Evolutionary conservation across 441 rosid genomes (phyloP), one percentile per base, ranked within the genome.

Genomic region (Erodium moschatum): DNA sequence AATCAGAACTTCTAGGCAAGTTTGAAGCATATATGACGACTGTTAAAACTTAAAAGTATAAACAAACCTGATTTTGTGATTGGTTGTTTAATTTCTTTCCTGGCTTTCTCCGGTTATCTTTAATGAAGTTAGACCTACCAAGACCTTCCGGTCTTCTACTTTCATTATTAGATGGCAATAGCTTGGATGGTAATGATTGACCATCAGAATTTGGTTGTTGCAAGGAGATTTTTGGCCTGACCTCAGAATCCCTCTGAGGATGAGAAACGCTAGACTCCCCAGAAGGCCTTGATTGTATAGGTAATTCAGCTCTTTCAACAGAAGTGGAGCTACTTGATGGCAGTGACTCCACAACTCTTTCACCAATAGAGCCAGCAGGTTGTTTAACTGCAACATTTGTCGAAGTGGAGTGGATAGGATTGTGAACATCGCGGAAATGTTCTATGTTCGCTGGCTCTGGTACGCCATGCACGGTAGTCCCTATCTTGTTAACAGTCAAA

Each of bases 351-450:
- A 24, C 67, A 15, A 64, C 52, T 73, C 71, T 83, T 50, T 73
- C 79, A 31, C 80, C 82, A 74, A 69, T 76, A 78, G 83, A 70
- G 40, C 65, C 79, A 65, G 71, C 66, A 38, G 78, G 74, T 73
- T 83, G 83, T 77, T 85, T 88, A 58, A 86, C 76, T 40, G 84
- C 79, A 77, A 86, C 90, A 75, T 76, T 85, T 38, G 74, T 85
- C 11, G 85, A 66, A 52, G 77, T 69, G 73, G 82, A 75, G 12
- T 83, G 74, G 29, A 70, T 69, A 44, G 69, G 27, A 24, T 24
- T 24, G 27, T 24, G 27, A 24, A 24, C 27, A 24, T 24, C 27
- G 2, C 27, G 85, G 31, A 75, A 70, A 77, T 82, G 90, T 67
- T 81, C 86, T 48, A 54, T 15, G 62, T 54, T 54, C 3, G 62